Evolutionary conservation across 371 early-diverging fungal species (phyloP).

Genomic region (Rhizopus delemar): DNA sequence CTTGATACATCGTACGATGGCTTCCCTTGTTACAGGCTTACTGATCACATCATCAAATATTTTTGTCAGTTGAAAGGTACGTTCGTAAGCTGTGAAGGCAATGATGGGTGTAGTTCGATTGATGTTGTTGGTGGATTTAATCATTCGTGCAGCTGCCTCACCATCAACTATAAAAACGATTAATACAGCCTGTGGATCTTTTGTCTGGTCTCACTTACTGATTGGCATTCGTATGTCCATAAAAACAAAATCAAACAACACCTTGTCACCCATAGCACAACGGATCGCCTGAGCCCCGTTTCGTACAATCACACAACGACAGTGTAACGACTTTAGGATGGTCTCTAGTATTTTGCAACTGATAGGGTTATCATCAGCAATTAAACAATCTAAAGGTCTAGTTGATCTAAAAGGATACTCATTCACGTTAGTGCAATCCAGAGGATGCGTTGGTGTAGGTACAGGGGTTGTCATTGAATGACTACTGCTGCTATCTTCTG

Average conservation of each 20-base stretch:
- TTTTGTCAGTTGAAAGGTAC: conserved; percentile 51
- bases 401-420: no score
- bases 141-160: conserved; percentile 89
- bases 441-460: conserved; percentile 5
- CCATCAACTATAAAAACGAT: conserved; percentile 63
- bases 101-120: conserved; percentile 75
- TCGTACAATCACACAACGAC: conserved; percentile 79
- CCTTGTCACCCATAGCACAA: conserved; percentile 78
- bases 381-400: conserved; percentile 57
- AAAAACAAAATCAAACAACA: conserved; percentile 88
- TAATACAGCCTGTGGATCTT: neutral
- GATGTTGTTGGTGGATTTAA: conserved; percentile 85
- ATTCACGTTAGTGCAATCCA: conserved; percentile 6
- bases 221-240: conserved; percentile 93
- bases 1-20: conserved; percentile 50
- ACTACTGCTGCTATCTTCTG: neutral
- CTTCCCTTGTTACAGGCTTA: conserved; percentile 74
- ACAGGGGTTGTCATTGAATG: neutral
- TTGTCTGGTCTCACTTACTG: conserved; percentile 56
- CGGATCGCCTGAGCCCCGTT: conserved; percentile 92
- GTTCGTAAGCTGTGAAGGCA: conserved; percentile 75
- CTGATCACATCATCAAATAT: conserved; percentile 74
- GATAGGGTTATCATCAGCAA: conserved; percentile 92
- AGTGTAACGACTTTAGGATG: conserved; percentile 71
- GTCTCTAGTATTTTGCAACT: conserved; percentile 86